Evolutionary conservation across 352 stramenopile genomes (phyloP), one percentile per base, ranked within the genome.

Genomic region (Pythium myriotylum): DNA sequence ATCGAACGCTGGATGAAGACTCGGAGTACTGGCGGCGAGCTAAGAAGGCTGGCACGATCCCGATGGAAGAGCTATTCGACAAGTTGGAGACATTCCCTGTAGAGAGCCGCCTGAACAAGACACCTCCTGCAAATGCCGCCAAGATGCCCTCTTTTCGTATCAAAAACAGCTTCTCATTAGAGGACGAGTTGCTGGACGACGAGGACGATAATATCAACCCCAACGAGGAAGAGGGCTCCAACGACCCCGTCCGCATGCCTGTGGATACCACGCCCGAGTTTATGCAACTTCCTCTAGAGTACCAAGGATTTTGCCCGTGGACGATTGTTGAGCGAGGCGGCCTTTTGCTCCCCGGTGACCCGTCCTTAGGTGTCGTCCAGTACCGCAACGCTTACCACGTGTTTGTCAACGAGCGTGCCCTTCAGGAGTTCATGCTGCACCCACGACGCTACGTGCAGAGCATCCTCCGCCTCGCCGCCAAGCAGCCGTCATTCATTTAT

Each of bases 271-370:
- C 90, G 23, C 91, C 92, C 1, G 93, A 98, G 62, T 98, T 98
- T 62, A 96, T 98, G 84, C 86, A 97, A 59, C 74, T 98, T 14
- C 92, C 92, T 20, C 81, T 98, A 9, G 91, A 97, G 62, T 97
- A 97, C 64, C 92, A 98, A 54, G 93, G 92, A 14, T 98, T 97
- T 54, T 98, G 94, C 70, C 86, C 89, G 0, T 97, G 91, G 89
- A 97, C 90, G 14, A 84, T 97, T 17, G 86, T 95, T 29, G 81
- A 94, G 27, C 80, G 89, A 22, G 79, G 86, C 50, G 93, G 94
- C 0, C 60, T 98, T n/a, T 62, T 98, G 24, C 72, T 98, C 1
- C 89, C 93, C 22, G 93, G 93, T 19, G 92, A 97, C 66, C 90
- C 92, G 47, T 92, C 84, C 19, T 79, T 98, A 0, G 94, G 94